Evolutionary conservation across 2,329 filamentous ascomycete genomes (phyloP).

Genomic region (Camillea tinctor): DNA sequence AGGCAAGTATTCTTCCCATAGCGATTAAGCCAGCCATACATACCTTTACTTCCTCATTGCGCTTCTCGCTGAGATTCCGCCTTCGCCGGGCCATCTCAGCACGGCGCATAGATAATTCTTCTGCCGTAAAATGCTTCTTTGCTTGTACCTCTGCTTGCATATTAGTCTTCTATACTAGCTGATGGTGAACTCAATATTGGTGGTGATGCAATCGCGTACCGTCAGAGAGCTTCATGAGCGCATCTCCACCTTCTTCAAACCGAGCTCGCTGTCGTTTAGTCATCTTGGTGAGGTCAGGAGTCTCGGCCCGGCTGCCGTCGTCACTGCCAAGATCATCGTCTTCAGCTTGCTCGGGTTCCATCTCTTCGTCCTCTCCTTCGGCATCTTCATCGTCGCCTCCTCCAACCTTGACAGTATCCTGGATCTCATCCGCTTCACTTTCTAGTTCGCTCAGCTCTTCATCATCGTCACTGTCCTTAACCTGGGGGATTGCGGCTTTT

Average conservation of each 20-base stretch:
- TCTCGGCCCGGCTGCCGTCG: constrained; percentile 47
- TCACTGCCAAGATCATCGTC: constrained; percentile 45
- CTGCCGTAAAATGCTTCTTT: constrained; percentile 61
- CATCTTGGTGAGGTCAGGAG: constrained; percentile 58
- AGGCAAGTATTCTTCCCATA: background rate
- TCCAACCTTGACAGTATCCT: constrained; percentile 44
- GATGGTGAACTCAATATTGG: background rate
- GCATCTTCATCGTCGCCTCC: constrained; percentile 41
- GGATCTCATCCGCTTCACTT: constrained; percentile 47
- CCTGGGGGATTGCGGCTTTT: constrained; percentile 23
- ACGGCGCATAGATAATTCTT: constrained; percentile 61
- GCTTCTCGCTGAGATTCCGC: constrained; percentile 63
- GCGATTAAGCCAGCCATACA: constrained; percentile 14
- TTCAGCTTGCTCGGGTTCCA: constrained; percentile 37
- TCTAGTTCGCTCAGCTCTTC: constrained; percentile 57
- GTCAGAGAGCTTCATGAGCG: constrained; percentile 60
- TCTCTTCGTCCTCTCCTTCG: constrained; percentile 45
- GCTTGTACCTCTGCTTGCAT: constrained; percentile 56
- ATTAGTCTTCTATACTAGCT: constrained; percentile 13
- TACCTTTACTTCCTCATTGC: constrained; percentile 64
- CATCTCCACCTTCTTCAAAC: constrained; percentile 55
- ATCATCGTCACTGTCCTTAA: constrained; percentile 49
- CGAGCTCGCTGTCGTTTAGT: constrained; percentile 60
- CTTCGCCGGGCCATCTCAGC: constrained; percentile 62
- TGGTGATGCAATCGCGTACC: constrained; percentile 38